Evolutionary conservation across 2,329 filamentous ascomycete species (phyloP).

Genomic region (Aspergillus sp.): DNA sequence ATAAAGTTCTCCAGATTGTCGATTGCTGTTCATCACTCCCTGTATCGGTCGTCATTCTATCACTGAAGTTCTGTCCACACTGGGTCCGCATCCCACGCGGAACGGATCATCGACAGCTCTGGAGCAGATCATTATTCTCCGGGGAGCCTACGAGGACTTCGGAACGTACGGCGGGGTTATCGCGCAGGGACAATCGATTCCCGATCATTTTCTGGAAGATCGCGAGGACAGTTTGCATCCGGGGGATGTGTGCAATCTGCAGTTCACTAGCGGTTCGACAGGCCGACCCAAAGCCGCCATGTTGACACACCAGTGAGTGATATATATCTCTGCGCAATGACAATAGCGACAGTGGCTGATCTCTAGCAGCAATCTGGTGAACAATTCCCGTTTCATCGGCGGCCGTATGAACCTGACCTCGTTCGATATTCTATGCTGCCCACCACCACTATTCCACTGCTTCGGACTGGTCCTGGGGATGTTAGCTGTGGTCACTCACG

Average conservation of each 20-base stretch:
- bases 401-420: constrained; percentile 63
- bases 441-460: constrained; percentile 77
- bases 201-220: constrained; percentile 44
- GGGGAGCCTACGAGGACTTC: constrained; percentile 48
- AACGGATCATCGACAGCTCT: constrained; percentile 29
- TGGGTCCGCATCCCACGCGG: constrained; percentile 34
- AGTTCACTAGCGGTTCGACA: constrained; percentile 69
- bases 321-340: no score
- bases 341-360: no score
- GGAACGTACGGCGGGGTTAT: constrained; percentile 54
- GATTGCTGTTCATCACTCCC: constrained; percentile 63
- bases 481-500: constrained; percentile 64
- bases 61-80: constrained; percentile 47
- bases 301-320: constrained; percentile 57
- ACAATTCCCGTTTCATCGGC: constrained; percentile 63
- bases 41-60: constrained; percentile 61
- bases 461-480: constrained; percentile 73
- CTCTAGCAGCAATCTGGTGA: constrained; percentile 38
- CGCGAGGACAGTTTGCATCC: constrained; percentile 51
- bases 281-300: constrained; percentile 66
- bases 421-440: constrained; percentile 66
- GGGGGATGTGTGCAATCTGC: constrained; percentile 63
- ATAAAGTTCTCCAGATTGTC: constrained; percentile 48
- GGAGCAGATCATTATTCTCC: constrained; percentile 52
- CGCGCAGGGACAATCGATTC: constrained; percentile 42